phyloP scores from a whole-genome alignment of 345 rosid genomes.

The Melastoma malabathricum region DNA sequence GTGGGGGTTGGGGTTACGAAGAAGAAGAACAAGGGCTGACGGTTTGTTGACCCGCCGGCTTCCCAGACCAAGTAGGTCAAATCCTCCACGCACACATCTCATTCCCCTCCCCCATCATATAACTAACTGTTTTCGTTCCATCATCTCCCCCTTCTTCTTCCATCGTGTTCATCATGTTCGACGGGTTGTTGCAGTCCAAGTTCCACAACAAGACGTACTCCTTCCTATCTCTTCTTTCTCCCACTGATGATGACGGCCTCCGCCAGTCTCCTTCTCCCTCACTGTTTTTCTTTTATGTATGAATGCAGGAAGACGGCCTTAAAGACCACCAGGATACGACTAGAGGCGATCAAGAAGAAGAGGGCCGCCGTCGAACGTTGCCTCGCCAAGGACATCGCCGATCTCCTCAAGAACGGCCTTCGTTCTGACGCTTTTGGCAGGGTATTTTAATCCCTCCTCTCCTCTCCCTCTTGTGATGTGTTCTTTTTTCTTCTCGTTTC shows the following conservation, averaged over 20 bases:
- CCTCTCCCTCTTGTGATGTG: not conserved
- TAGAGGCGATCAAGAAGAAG: constrained; percentile 63
- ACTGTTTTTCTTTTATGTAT: no score
- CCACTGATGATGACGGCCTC: not conserved
- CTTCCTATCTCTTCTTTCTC: not conserved
- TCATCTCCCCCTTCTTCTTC: not conserved
- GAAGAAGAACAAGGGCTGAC: no score
- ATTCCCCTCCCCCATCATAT: no score
- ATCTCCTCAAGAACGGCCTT: constrained; percentile 49
- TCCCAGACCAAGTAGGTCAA: no score
- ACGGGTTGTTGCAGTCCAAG: constrained; percentile 16
- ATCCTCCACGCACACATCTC: no score
- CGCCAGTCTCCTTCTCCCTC: not conserved
- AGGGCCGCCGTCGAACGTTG: constrained; percentile 44
- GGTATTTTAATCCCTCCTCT: constrained; percentile 21
- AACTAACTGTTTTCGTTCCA: no score
- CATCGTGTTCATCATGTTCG: constrained; percentile 15
- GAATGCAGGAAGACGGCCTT: constrained; percentile 40
- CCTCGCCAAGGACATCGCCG: constrained; percentile 69
- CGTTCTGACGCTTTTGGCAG: constrained; percentile 70
- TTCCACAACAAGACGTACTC: constrained; percentile 24
- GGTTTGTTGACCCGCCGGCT: no score
- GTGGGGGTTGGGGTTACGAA: no score
- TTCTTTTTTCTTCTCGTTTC: not conserved
- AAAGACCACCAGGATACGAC: constrained; percentile 43